phyloP scores from a whole-genome alignment of 352 stramenopile genomes.

The Pythium rishiriense region DNA sequence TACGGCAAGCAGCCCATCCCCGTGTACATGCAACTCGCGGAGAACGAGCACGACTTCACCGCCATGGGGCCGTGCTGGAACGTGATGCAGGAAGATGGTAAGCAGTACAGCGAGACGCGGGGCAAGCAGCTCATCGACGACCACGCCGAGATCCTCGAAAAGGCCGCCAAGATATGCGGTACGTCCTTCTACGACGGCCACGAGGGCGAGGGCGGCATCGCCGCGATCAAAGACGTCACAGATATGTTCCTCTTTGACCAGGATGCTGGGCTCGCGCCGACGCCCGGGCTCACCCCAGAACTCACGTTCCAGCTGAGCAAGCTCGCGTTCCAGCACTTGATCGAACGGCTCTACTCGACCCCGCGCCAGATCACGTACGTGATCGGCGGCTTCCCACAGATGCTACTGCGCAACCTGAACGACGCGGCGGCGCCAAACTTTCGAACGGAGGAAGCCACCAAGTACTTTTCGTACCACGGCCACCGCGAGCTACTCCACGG shows the following conservation, averaged over 20 bases:
- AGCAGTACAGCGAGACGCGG: slow-evolving; percentile 40
- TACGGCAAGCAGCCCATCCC: slow-evolving; percentile 67
- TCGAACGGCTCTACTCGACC: slow-evolving; percentile 74
- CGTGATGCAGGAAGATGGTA: slow-evolving; percentile 53
- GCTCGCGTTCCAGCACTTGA: slow-evolving; percentile 71
- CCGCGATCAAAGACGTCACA: slow-evolving; percentile 69
- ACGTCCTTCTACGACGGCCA: slow-evolving; percentile 42
- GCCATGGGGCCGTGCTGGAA: slow-evolving; percentile 66
- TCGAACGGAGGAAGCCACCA: slow-evolving; percentile 38
- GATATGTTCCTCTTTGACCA: slow-evolving; percentile 78
- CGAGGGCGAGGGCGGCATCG: slow-evolving; percentile 38
- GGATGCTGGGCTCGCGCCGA: slow-evolving; percentile 52
- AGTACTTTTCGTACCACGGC: slow-evolving; percentile 80
- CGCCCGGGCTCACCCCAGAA: slow-evolving; percentile 47
- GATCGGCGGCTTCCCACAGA: slow-evolving; percentile 64
- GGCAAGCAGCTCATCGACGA: slow-evolving; percentile 42
- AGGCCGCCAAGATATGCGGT: slow-evolving; percentile 47
- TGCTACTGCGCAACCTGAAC: slow-evolving; percentile 67
- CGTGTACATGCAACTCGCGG: slow-evolving; percentile 75
- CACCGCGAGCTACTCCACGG: slow-evolving; percentile 81
- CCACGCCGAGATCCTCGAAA: slow-evolving; percentile 42
- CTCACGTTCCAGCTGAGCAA: slow-evolving; percentile 47
- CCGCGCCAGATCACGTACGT: slow-evolving; percentile 62
- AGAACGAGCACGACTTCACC: slow-evolving; percentile 82
- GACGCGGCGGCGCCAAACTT: slow-evolving; percentile 35